A percentile compares a stretch with the other conserved stretches of the same genome.
Evolutionary conservation across 2,329 filamentous ascomycete species (phyloP).

Genomic region (Curvularia sp.): DNA sequence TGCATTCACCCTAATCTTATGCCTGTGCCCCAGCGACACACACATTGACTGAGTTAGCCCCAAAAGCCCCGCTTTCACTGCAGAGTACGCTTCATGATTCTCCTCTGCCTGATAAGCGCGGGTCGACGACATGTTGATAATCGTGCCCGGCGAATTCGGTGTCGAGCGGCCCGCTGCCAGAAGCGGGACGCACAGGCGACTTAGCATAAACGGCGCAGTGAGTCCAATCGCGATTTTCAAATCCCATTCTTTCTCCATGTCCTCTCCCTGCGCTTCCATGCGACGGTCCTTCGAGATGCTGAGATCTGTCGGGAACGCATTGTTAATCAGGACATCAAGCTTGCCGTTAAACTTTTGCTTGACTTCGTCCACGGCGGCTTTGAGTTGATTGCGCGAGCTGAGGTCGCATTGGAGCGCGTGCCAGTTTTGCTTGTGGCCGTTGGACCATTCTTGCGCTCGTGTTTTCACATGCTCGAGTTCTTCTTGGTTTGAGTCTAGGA

Average conservation of each 20-base stretch:
- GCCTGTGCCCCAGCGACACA: constrained; percentile 53
- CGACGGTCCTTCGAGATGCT: constrained; percentile 31
- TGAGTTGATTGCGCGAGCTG: constrained; percentile 49
- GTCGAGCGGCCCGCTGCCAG: constrained; percentile 30
- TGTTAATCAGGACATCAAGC: constrained; percentile 47
- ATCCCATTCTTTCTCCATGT: constrained; percentile 46
- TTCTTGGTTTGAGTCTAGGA: constrained; percentile 54
- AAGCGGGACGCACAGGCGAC: constrained; percentile 41
- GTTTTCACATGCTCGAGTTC: constrained; percentile 50
- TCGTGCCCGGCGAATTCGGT: constrained; percentile 36
- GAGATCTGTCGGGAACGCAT: constrained; percentile 43
- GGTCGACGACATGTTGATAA: constrained; percentile 60
- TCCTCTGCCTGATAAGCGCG: constrained; percentile 58
- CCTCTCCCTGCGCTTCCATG: constrained; percentile 43
- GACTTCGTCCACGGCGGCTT: constrained; percentile 45
- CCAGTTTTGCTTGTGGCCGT: constrained; percentile 24
- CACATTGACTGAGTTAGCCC: constrained; percentile 60
- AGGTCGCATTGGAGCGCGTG: constrained; percentile 49
- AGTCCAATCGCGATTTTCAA: constrained; percentile 43
- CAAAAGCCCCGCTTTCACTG: constrained; percentile 60
- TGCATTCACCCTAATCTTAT: constrained; percentile 57
- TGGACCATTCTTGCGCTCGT: constrained; percentile 37
- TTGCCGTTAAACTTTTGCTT: constrained; percentile 46
- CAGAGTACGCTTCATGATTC: constrained; percentile 59
- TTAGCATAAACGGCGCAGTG: constrained; percentile 45